Evolutionary conservation across 2,329 filamentous ascomycete genomes (phyloP), one percentile per base, ranked within the genome.

Genomic region (Elsinoe batatas): DNA sequence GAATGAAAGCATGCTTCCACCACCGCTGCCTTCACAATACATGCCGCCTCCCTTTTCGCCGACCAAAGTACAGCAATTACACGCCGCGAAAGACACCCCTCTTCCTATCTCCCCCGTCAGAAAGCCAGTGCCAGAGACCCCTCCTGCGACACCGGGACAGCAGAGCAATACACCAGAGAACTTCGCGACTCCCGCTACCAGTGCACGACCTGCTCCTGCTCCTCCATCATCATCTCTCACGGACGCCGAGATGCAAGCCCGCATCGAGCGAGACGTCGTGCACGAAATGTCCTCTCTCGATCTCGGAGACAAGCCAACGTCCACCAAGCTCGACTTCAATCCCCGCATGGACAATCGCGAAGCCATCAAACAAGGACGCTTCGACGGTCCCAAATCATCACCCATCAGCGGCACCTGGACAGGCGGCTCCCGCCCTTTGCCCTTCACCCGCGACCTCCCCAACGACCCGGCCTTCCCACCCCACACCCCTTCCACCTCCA

Each of bases 201-300:
- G 64, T 17, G 62, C 64, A 13, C 63, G 63, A 11, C 64, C 66
- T 30, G 40, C 2, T 10, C 47, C 35, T 22, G 22, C 5, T 13
- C 13, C 44, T 2, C 61, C 64, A 22, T 51, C 65, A n/a, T 61
- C 64, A 22, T 53, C 65, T n/a, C 58, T 68, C 22, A 70, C 70
- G 53, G 73, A 76, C 55, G 73, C 75, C 35, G 76, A 73, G 56
- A 62, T 76, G n/a, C 74, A 77, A 61, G 71, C 73, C 46, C 71
- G 69, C 6, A 76, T 76, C 44, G 72, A 72, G 54, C 70, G 68
- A 20, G 70, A 71, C 51, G 68, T 75, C 65, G 67, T 69, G 65
- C 68, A 68, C 57, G 64, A 63, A 8, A 59, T 69, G 22, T 37
- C 32, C 15, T 36, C 15, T 20, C 35, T 51, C 12, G 61, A 62